These are phyloP conservation scores for Auriscalpium vulgare DNA, from an alignment of 768 basidiomycete species.

Conservation along the genomic window DNA sequence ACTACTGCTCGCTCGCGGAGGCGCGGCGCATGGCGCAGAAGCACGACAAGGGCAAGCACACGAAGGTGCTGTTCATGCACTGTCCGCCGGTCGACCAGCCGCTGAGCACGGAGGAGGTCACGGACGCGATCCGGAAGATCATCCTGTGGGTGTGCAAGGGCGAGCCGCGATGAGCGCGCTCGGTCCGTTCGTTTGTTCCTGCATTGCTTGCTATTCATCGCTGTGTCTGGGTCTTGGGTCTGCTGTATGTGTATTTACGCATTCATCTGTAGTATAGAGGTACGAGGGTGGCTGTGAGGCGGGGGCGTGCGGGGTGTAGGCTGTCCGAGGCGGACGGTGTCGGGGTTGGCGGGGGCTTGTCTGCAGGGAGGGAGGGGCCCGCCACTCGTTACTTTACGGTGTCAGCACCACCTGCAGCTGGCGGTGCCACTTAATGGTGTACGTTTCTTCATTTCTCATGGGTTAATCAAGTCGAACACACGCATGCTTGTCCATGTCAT, in stretches of 20 bases:
- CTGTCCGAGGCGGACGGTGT: no score
- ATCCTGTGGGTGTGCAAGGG: slow-evolving; percentile 46
- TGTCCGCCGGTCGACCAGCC: slow-evolving; percentile 64
- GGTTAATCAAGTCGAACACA: no score
- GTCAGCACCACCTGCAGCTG: no score
- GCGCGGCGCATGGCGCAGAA: slow-evolving; percentile 32
- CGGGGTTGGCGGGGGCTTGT: no score
- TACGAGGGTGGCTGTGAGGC: background rate
- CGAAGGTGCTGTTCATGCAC: slow-evolving; percentile 59
- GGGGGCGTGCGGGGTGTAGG: background rate
- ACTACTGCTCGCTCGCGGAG: slow-evolving; percentile 68
- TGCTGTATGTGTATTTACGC: background rate
- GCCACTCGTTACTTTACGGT: no score
- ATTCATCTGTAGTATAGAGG: background rate
- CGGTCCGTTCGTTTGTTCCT: background rate
- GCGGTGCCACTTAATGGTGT: no score
- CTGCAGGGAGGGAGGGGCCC: no score
- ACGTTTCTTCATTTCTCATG: no score
- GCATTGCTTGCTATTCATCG: background rate
- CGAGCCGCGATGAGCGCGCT: slow-evolving; percentile 6
- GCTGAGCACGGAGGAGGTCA: slow-evolving; percentile 56
- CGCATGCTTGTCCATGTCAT: no score
- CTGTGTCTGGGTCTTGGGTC: background rate
- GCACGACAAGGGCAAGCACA: slow-evolving; percentile 16
- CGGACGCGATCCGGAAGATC: slow-evolving; percentile 53